Base-by-base conservation (phyloP, 108 stramenopile species). In the Pseudonitzschia pungens region DNA sequence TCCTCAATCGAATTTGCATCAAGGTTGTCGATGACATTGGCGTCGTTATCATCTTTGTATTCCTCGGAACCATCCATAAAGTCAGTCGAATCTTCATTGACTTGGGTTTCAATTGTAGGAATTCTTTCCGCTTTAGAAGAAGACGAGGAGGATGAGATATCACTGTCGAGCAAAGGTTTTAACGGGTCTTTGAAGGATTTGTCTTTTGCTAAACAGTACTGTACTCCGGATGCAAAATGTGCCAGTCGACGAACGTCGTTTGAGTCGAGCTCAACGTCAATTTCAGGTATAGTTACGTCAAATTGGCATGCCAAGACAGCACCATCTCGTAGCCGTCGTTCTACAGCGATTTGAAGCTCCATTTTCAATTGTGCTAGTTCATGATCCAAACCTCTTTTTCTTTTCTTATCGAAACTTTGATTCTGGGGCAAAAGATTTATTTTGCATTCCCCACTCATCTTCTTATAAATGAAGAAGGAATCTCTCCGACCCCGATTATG, bases 181-280 rank as follows among this genome's bases (percentile, higher is more conserved):
- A 93, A 70, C 9, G 92, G 92, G 85, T 93, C 92, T 31, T 86
- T 75, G 78, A 91, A 93, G 6, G 78, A 76, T 29, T 87, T 69
- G 66, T 90, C 87, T 70, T 89, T 93, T 64, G 88, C 74, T 21
- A 89, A 67, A 59, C 86, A 91, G 70, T 84, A 84, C 33, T 83
- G 79, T 5, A 82, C 20, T 44, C 78, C 81, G 11, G 71, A 57
- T 14, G 65, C 70, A 28, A 69, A 66, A 67, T 78, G 72, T 18
- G 71, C 75, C 54, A 87, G 50, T 48, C 65, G 20, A 14, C 76
- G 83, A 26, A 81, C 21, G 26, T 72, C 63, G 22, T 74, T 48
- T 28, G 54, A 24, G 48, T 84, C 82, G 33, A 93, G 45, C 41
- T 81, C 51, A 5, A 91, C 57, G 21, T 93, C 83, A 5, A 88